Evolutionary conservation across 768 basidiomycete species (phyloP).

Genomic region (Cystoderma amianthinum): DNA sequence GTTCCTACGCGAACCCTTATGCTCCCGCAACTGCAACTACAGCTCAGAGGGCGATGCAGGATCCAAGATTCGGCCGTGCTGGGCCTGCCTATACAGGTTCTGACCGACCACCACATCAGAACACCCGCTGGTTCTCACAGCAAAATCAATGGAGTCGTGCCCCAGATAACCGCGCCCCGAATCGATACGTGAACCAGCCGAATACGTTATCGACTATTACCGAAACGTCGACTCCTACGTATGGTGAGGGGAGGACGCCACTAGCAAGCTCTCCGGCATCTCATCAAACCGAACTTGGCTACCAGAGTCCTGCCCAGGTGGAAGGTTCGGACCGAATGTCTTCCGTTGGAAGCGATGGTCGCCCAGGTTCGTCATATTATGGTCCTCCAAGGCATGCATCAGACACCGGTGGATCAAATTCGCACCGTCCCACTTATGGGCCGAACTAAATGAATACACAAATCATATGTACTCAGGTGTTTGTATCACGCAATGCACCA

Average conservation of each 20-base stretch:
- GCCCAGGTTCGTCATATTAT: background rate
- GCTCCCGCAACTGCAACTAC: too few relatives aligned
- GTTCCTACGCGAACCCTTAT: too few relatives aligned
- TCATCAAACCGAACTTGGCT: background rate
- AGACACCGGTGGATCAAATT: too few relatives aligned
- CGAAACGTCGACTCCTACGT: constrained; percentile 18
- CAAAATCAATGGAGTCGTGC: background rate
- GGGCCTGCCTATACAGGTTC: constrained; percentile 10
- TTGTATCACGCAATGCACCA: too few relatives aligned
- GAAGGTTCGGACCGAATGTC: background rate
- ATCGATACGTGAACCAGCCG: constrained; percentile 13
- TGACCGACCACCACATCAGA: constrained; percentile 1
- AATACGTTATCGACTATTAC: constrained; percentile 20
- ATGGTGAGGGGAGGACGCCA: constrained; percentile 7
- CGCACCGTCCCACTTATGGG: too few relatives aligned
- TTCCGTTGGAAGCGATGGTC: background rate
- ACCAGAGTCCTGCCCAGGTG: background rate
- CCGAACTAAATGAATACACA: too few relatives aligned
- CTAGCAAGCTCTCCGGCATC: constrained; percentile 2
- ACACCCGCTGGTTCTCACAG: constrained; percentile 1
- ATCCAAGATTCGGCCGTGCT: too few relatives aligned
- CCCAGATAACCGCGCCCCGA: constrained; percentile 8
- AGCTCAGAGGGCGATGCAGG: too few relatives aligned
- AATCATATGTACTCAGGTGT: too few relatives aligned
- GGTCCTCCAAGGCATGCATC: too few relatives aligned